These are phyloP conservation scores for Lactarius tabidus DNA, from an alignment of 768 basidiomycete species.

Conservation along the genomic window DNA sequence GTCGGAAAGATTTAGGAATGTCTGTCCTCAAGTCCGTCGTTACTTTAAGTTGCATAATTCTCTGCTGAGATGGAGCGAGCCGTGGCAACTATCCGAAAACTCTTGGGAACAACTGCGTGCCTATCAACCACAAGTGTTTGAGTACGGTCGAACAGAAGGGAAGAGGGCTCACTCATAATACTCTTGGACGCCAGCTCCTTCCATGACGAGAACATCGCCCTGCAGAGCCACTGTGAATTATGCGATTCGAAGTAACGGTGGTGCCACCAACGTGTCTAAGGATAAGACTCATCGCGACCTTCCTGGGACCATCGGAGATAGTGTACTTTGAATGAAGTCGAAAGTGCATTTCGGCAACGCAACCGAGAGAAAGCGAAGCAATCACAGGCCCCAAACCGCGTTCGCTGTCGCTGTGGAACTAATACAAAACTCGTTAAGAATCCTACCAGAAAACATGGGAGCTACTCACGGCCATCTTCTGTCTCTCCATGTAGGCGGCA, in stretches of 20 bases:
- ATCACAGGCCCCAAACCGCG: constrained; percentile 66
- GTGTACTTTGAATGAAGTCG: constrained; percentile 43
- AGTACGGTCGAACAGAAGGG: constrained; percentile 3
- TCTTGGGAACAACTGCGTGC: constrained; percentile 69
- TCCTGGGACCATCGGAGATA: constrained; percentile 27
- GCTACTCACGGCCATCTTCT: constrained; percentile 68
- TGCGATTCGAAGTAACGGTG: not conserved
- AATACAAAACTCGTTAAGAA: not conserved
- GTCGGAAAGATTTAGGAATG: not conserved
- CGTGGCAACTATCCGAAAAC: constrained; percentile 78
- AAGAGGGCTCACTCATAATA: constrained; percentile 57
- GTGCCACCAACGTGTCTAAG: constrained; percentile 56
- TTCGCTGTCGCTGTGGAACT: constrained; percentile 83
- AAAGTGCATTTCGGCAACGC: constrained; percentile 78
- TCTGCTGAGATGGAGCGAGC: constrained; percentile 56
- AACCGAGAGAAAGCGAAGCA: constrained; percentile 73
- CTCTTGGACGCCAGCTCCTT: constrained; percentile 61
- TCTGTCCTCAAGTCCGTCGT: not conserved
- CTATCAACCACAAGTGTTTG: constrained; percentile 34
- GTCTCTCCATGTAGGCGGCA: constrained; percentile 81
- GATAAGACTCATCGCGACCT: constrained; percentile 49
- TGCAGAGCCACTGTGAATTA: constrained; percentile 30
- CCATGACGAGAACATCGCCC: constrained; percentile 80
- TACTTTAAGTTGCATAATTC: constrained; percentile 10
- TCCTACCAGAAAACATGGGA: constrained; percentile 19